Conservation (phyloP, 179 eudicot genomes). For the Silene coronaria region DNA sequence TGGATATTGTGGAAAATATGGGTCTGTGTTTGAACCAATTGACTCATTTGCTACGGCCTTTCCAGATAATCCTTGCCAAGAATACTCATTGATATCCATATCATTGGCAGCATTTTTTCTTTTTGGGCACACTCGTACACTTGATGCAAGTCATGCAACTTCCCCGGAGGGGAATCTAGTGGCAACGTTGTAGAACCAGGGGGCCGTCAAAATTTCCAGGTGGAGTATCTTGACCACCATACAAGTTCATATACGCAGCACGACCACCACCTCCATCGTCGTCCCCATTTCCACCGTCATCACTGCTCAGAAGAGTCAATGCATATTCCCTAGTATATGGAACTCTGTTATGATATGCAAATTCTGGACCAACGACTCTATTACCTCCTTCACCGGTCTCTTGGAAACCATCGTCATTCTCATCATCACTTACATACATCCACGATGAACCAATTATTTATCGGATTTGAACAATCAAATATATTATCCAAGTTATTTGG, state of each 20-base stretch:
- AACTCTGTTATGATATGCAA: background rate
- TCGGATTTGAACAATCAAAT: background rate
- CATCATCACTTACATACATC: background rate
- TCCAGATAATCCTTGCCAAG: background rate
- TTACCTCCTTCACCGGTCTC: background rate
- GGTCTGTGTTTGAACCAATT: background rate
- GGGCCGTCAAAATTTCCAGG: background rate
- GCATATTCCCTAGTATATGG: too few species aligned
- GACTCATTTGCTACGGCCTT: background rate
- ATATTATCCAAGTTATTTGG: conserved; percentile 8
- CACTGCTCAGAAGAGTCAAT: background rate
- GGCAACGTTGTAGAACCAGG: background rate
- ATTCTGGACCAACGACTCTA: background rate
- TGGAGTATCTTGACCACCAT: too few species aligned
- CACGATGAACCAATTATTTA: background rate
- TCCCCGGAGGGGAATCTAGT: too few species aligned
- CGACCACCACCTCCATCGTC: background rate
- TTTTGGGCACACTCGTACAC: background rate
- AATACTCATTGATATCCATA: background rate
- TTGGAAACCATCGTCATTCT: background rate
- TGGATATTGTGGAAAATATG: background rate
- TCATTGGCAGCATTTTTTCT: background rate
- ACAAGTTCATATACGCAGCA: too few species aligned
- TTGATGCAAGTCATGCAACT: background rate
- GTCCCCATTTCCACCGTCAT: background rate